A percentile compares a stretch with the other conserved stretches of the same genome.
phyloP scores from a whole-genome alignment of 805 yeast genomes.

The Candida bentonensis region DNA sequence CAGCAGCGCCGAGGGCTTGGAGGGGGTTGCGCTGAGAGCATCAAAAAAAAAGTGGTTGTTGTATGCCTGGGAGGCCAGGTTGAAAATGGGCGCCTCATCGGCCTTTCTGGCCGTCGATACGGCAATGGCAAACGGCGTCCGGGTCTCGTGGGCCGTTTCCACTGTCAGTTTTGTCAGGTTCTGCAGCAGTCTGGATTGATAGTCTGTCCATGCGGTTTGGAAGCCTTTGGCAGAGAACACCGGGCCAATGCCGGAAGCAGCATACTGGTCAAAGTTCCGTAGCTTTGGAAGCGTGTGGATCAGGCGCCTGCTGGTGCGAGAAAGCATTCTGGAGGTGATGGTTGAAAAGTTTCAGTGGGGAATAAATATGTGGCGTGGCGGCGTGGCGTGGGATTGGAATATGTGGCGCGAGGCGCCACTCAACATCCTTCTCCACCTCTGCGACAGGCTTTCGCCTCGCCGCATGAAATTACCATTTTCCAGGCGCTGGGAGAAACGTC shows the following conservation, averaged over 20 bases:
- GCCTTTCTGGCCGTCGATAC: constrained; percentile 50
- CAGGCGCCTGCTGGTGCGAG: constrained; percentile 10
- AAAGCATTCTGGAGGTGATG: no score
- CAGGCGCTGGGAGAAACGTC: no score
- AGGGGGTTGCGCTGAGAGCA: constrained; percentile 29
- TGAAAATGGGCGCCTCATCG: constrained; percentile 57
- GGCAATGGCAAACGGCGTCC: constrained; percentile 55
- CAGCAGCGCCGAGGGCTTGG: constrained; percentile 13
- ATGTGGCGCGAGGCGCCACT: no score
- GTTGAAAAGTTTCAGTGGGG: not conserved
- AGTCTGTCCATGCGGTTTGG: constrained; percentile 64
- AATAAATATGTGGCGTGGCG: not conserved
- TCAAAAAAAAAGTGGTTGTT: constrained; percentile 83
- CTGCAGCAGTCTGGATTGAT: constrained; percentile 45
- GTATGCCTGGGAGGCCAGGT: constrained; percentile 80
- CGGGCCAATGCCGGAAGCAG: constrained; percentile 43
- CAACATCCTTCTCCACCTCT: no score
- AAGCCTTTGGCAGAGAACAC: constrained; percentile 54
- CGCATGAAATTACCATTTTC: no score
- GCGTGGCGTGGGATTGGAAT: no score
- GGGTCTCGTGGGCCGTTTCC: constrained; percentile 70
- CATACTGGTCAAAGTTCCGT: constrained; percentile 25
- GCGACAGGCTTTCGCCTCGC: no score
- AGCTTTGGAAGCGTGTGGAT: constrained; percentile 56
- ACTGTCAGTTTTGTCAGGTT: constrained; percentile 49